Evolutionary conservation across 2,329 filamentous ascomycete species (phyloP).

Genomic region (Epichloe sp.): DNA sequence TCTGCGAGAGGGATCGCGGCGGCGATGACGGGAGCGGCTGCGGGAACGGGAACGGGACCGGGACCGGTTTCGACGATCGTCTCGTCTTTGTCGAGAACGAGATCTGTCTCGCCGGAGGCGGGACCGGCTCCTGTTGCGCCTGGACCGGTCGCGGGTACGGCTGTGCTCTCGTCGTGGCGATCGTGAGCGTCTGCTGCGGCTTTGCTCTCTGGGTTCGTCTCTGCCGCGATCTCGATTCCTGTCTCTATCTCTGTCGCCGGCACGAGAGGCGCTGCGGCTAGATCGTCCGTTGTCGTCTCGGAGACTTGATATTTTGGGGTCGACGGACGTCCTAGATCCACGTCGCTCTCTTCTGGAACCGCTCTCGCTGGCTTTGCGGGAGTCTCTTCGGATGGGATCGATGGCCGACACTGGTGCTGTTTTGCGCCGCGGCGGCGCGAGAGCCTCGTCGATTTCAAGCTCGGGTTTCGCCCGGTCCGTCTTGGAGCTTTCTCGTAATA

Average conservation of each 20-base stretch:
- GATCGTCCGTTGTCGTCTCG: slow-evolving; percentile 17
- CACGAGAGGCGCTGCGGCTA: slow-evolving; percentile 21
- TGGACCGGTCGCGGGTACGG: slow-evolving; percentile 18
- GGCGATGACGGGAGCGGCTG: slow-evolving; percentile 20
- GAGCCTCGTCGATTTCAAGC: slow-evolving; percentile 41
- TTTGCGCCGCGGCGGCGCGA: slow-evolving; percentile 42
- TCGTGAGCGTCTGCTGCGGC: slow-evolving; percentile 22
- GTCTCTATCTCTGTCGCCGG: slow-evolving; percentile 2
- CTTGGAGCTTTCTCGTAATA: slow-evolving; percentile 45
- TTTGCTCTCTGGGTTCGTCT: slow-evolving; percentile 18
- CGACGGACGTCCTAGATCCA: slow-evolving; percentile 17
- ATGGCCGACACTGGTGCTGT: slow-evolving; percentile 43
- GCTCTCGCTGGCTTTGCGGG: slow-evolving; percentile 25
- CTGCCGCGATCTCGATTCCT: background rate
- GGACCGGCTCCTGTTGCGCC: slow-evolving; percentile 25
- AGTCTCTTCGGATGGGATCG: slow-evolving; percentile 36
- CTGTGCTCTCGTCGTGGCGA: slow-evolving; percentile 25
- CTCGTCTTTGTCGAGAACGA: slow-evolving; percentile 24
- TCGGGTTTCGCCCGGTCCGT: slow-evolving; percentile 36
- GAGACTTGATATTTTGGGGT: slow-evolving; percentile 12
- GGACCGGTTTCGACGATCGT: slow-evolving; percentile 17
- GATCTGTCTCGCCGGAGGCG: slow-evolving; percentile 24
- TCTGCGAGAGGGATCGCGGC: slow-evolving; percentile 20
- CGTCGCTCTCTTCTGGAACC: slow-evolving; percentile 20
- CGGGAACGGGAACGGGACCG: background rate